phyloP scores from a whole-genome alignment of 371 early-diverging fungal species.

The Mortierella sp. region DNA sequence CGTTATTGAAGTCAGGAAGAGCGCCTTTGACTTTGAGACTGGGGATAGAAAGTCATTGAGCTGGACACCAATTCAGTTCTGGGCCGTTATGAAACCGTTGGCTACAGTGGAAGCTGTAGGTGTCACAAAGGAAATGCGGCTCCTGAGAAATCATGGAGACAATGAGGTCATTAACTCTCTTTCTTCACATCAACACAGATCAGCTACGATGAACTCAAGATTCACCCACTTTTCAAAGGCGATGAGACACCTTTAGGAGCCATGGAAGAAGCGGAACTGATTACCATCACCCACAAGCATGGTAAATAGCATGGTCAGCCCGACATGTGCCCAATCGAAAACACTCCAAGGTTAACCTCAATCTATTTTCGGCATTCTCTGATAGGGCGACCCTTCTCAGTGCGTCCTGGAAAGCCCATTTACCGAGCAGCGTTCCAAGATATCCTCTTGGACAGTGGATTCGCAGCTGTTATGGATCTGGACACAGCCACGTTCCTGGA shows the following conservation, averaged over 20 bases:
- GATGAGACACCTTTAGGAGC: slow-evolving; percentile 79
- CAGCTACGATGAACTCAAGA: slow-evolving; percentile 83
- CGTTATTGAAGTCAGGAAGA: slow-evolving; percentile 86
- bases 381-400: slow-evolving; percentile 77
- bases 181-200: slow-evolving; percentile 43
- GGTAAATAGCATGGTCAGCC: too few species aligned
- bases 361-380: neutral
- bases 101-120: slow-evolving; percentile 65
- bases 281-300: slow-evolving; percentile 76
- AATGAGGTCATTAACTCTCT: neutral
- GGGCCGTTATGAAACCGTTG: slow-evolving; percentile 75
- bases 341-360: too few species aligned
- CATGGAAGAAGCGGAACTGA: slow-evolving; percentile 90
- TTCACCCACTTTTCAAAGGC: slow-evolving; percentile 82
- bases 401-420: slow-evolving; percentile 87
- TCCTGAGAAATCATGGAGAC: neutral
- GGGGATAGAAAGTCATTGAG: slow-evolving; percentile 55
- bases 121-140: neutral
- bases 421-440: slow-evolving; percentile 80
- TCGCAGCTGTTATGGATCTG: slow-evolving; percentile 84
- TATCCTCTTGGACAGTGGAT: slow-evolving; percentile 73
- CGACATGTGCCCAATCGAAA: too few species aligned
- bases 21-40: slow-evolving; percentile 79
- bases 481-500: slow-evolving; percentile 75
- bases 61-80: slow-evolving; percentile 85